These are phyloP conservation scores for Talaromyces nanjingensis DNA, from an alignment of 495 filamentous ascomycete genomes.

Conservation along the genomic window DNA sequence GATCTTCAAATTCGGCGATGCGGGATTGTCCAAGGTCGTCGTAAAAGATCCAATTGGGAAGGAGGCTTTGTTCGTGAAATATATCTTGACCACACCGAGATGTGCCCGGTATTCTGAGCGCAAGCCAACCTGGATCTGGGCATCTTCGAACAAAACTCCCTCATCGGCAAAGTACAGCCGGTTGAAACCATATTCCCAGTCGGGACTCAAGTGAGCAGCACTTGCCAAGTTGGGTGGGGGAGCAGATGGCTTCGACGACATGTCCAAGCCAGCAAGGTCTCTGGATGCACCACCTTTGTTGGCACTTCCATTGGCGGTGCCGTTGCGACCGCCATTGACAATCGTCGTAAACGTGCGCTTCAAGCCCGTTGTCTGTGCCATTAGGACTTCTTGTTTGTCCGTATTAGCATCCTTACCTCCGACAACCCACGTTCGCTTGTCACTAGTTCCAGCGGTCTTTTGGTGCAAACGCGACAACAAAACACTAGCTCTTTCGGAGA, in stretches of 20 bases:
- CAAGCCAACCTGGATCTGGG: constrained; percentile 86
- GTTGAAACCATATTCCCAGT: constrained; percentile 91
- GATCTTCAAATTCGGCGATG: constrained; percentile 63
- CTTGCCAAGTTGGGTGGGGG: constrained; percentile 78
- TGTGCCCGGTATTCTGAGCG: constrained; percentile 90
- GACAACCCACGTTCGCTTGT: constrained; percentile 94
- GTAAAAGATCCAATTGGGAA: constrained; percentile 82
- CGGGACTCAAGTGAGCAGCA: constrained; percentile 84
- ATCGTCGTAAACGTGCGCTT: constrained; percentile 72
- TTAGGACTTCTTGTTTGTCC: constrained; percentile 68
- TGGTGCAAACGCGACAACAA: constrained; percentile 88
- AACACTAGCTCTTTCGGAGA: constrained; percentile 89
- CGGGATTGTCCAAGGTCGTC: constrained; percentile 80
- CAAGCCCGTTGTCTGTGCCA: constrained; percentile 75
- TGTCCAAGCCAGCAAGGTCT: constrained; percentile 77
- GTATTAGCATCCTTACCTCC: constrained; percentile 88
- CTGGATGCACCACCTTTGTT: constrained; percentile 31
- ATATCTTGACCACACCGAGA: constrained; percentile 90
- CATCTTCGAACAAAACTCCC: constrained; percentile 90
- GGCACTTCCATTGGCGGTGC: constrained; percentile 44
- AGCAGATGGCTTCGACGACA: constrained; percentile 53
- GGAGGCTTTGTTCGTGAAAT: constrained; percentile 89
- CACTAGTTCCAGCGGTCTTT: constrained; percentile 82
- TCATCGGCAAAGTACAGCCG: constrained; percentile 70
- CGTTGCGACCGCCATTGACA: constrained; percentile 48